phyloP scores from a whole-genome alignment of 495 filamentous ascomycete species.

The Aspergillus taichungensis region DNA sequence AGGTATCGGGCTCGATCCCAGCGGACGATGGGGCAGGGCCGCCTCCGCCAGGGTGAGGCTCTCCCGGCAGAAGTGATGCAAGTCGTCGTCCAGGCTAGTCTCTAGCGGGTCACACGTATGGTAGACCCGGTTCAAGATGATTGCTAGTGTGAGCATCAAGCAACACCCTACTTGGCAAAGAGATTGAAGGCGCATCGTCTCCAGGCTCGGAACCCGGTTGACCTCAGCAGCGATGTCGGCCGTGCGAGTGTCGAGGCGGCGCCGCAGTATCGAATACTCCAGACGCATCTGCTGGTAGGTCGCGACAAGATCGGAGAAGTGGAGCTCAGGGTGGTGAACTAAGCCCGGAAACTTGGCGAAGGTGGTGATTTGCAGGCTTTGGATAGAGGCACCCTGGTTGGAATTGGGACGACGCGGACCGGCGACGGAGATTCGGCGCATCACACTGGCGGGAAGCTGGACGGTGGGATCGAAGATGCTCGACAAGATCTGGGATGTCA shows the following conservation, averaged over 20 bases:
- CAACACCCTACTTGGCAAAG: conserved; percentile 17
- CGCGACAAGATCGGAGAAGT: conserved; percentile 15
- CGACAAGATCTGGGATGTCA: no score
- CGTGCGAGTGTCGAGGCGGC: background rate
- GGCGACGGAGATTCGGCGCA: conserved; percentile 11
- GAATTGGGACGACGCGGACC: background rate
- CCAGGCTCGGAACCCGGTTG: background rate
- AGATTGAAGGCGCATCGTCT: conserved; percentile 5
- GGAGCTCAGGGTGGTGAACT: conserved; percentile 9
- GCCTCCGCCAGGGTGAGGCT: conserved; percentile 9
- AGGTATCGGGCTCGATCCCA: conserved; percentile 15
- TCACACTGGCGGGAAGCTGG: conserved; percentile 20
- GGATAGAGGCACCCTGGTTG: conserved; percentile 1
- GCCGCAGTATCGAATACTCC: conserved; percentile 8
- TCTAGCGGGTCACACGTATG: conserved; percentile 13
- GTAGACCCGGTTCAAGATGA: conserved; percentile 25
- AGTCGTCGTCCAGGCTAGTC: conserved; percentile 8
- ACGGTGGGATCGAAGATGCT: conserved; percentile 12
- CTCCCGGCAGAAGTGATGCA: conserved; percentile 11
- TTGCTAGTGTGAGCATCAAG: conserved; percentile 13
- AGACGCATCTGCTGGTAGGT: conserved; percentile 9
- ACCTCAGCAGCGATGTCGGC: background rate
- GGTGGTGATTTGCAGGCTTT: conserved; percentile 7
- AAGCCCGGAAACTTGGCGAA: conserved; percentile 15
- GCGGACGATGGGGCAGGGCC: conserved; percentile 11